Evolutionary conservation across 495 filamentous ascomycete genomes (phyloP).

Genomic region (Talaromyces stipitatus): DNA sequence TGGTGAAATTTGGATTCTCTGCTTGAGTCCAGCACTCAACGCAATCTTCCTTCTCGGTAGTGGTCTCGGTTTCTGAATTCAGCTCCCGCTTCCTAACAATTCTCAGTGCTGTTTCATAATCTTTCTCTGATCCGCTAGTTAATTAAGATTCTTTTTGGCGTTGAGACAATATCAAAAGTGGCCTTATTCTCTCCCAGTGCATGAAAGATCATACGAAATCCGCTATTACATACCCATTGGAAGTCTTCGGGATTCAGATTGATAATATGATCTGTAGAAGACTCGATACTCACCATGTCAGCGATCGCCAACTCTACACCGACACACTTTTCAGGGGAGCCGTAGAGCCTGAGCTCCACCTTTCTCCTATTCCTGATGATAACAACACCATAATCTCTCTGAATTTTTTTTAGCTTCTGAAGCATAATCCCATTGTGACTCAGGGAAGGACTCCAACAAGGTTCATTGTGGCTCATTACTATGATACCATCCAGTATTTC

Average conservation of each 20-base stretch:
- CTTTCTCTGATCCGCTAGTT: slow-evolving; percentile 15
- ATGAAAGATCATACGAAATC: neutral
- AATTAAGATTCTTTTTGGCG: slow-evolving; percentile 22
- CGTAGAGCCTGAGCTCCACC: neutral
- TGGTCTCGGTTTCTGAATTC: neutral
- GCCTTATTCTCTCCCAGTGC: slow-evolving; percentile 3
- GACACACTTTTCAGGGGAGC: neutral
- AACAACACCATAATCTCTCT: slow-evolving; percentile 2
- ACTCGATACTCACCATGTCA: slow-evolving; percentile 2
- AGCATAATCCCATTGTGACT: neutral
- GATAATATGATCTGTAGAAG: neutral
- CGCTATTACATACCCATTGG: slow-evolving; percentile 1
- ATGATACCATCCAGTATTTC: slow-evolving; percentile 5
- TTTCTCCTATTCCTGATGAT: slow-evolving; percentile 4
- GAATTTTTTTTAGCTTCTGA: slow-evolving; percentile 5
- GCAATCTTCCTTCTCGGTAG: slow-evolving; percentile 10
- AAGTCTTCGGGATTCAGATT: neutral
- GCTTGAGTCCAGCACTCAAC: slow-evolving; percentile 23
- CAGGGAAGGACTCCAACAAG: slow-evolving; percentile 8
- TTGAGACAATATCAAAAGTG: slow-evolving; percentile 26
- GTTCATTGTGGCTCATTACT: neutral
- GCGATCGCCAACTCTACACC: neutral
- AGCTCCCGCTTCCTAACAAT: slow-evolving; percentile 1
- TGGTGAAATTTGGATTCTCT: slow-evolving; percentile 13
- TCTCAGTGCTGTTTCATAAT: slow-evolving; percentile 12